These are phyloP conservation scores for Rhododendron mucronatum DNA, from an alignment of 148 eudicot genomes.

Conservation along the genomic window DNA sequence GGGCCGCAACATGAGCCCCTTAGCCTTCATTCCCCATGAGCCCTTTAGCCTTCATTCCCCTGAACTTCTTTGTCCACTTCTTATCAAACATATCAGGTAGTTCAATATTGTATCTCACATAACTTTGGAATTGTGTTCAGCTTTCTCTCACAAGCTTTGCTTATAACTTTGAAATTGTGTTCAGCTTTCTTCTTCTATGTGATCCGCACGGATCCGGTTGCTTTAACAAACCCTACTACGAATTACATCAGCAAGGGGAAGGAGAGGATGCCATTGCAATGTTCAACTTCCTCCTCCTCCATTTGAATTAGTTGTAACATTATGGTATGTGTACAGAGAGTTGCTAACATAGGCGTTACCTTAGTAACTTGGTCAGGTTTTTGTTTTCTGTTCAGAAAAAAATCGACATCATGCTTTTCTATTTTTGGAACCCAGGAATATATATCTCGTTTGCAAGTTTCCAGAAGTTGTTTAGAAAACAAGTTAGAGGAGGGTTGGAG, in stretches of 20 bases:
- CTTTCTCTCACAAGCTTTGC: neutral
- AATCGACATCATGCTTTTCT: no score
- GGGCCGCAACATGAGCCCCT: slow-evolving; percentile 12
- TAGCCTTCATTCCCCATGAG: slow-evolving; percentile 14
- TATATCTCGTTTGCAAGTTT: no score
- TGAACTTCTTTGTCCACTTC: slow-evolving; percentile 13
- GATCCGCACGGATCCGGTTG: slow-evolving; percentile 8
- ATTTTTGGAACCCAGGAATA: no score
- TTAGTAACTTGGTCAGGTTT: neutral
- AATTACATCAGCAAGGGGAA: neutral
- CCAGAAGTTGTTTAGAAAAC: neutral
- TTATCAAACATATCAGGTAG: neutral
- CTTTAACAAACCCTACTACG: slow-evolving; percentile 1
- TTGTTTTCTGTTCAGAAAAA: neutral
- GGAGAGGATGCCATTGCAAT: neutral
- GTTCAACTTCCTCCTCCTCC: neutral
- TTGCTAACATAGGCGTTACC: neutral
- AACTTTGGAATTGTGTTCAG: slow-evolving; percentile 1
- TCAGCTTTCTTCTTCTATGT: slow-evolving; percentile 4
- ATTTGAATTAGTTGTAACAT: neutral
- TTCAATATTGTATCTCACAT: neutral
- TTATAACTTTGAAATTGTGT: neutral
- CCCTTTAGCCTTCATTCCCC: slow-evolving; percentile 9
- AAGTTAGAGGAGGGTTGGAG: neutral
- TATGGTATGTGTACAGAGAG: neutral